Evolutionary conservation across 2,329 filamentous ascomycete genomes (phyloP).

Genomic region (Setomelanomma holmii): DNA sequence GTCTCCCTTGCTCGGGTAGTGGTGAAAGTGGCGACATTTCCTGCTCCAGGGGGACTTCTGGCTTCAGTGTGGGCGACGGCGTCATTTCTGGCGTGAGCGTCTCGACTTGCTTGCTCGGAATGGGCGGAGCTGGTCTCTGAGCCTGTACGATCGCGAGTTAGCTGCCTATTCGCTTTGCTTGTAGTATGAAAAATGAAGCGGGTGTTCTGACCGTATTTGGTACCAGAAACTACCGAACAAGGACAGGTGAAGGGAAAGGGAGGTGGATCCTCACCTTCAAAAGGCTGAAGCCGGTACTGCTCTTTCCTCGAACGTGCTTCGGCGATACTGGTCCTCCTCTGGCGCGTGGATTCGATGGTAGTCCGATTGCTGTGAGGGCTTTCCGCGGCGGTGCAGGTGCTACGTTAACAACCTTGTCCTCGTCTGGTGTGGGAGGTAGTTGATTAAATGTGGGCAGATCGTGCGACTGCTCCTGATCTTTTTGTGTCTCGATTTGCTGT

Average conservation of each 20-base stretch:
- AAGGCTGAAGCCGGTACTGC: slow-evolving; percentile 47
- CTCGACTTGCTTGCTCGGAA: slow-evolving; percentile 22
- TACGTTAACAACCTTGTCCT: slow-evolving; percentile 15
- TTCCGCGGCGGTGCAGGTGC: slow-evolving; percentile 30
- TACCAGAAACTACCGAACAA: slow-evolving; percentile 22
- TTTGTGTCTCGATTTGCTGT: slow-evolving; percentile 4
- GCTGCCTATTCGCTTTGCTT: background rate
- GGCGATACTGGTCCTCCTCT: slow-evolving; percentile 25
- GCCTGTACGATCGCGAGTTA: slow-evolving; percentile 15
- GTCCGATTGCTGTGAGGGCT: slow-evolving; percentile 30
- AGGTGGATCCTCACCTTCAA: slow-evolving; percentile 44
- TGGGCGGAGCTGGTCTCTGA: slow-evolving; percentile 27
- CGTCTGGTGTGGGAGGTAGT: slow-evolving; percentile 43
- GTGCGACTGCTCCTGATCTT: slow-evolving; percentile 1
- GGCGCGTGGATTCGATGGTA: slow-evolving; percentile 40
- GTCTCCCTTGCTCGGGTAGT: slow-evolving; percentile 21
- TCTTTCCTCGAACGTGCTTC: slow-evolving; percentile 45
- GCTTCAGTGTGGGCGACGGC: slow-evolving; percentile 33
- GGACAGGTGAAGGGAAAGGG: slow-evolving; percentile 28
- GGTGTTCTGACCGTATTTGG: slow-evolving; percentile 13
- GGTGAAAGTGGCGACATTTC: slow-evolving; percentile 33
- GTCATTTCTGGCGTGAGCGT: slow-evolving; percentile 41
- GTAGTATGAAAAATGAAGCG: background rate
- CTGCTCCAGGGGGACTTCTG: slow-evolving; percentile 18
- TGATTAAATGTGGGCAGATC: slow-evolving; percentile 11